Percentiles rank a stretch among this genome's conserved stretches.
These are phyloP conservation scores for Clathrospora elynae DNA, from an alignment of 2,329 filamentous ascomycete genomes.

Conservation along the genomic window DNA sequence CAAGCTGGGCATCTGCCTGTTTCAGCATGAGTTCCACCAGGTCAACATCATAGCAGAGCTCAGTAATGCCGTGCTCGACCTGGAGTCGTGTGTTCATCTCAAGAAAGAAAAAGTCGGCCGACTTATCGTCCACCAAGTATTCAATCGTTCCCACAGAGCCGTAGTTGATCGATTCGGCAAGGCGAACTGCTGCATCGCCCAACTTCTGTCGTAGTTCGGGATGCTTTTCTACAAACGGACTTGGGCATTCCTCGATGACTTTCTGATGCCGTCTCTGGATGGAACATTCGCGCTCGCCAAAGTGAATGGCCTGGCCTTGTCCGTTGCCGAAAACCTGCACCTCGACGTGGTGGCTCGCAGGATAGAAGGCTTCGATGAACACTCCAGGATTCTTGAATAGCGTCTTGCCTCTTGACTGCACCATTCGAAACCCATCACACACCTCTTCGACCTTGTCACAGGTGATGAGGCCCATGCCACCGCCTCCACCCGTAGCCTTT, in stretches of 20 bases:
- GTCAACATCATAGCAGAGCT: conserved; percentile 61
- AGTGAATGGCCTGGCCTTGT: conserved; percentile 76
- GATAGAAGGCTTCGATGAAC: conserved; percentile 57
- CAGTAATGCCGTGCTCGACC: conserved; percentile 64
- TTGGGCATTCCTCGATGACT: conserved; percentile 86
- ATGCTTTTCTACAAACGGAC: conserved; percentile 64
- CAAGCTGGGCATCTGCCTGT: conserved; percentile 59
- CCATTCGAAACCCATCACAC: conserved; percentile 53
- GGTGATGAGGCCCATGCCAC: conserved; percentile 58
- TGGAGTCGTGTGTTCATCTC: conserved; percentile 66
- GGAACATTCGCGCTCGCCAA: conserved; percentile 87
- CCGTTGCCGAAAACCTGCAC: conserved; percentile 89
- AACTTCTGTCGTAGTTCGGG: conserved; percentile 65
- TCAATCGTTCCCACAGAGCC: conserved; percentile 89
- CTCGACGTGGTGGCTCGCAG: conserved; percentile 69
- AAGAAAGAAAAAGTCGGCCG: conserved; percentile 73
- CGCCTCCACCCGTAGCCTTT: conserved; percentile 65
- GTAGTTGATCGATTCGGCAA: conserved; percentile 65
- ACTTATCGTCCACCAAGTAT: conserved; percentile 85
- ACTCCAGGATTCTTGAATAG: conserved; percentile 17
- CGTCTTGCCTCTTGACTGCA: conserved; percentile 56
- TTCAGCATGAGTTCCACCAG: conserved; percentile 62
- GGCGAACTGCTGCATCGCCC: conserved; percentile 70
- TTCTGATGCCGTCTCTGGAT: conserved; percentile 89
- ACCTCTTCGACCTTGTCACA: conserved; percentile 34